phyloP scores from a whole-genome alignment of 2,329 filamentous ascomycete species.

The Bisporella sp. region DNA sequence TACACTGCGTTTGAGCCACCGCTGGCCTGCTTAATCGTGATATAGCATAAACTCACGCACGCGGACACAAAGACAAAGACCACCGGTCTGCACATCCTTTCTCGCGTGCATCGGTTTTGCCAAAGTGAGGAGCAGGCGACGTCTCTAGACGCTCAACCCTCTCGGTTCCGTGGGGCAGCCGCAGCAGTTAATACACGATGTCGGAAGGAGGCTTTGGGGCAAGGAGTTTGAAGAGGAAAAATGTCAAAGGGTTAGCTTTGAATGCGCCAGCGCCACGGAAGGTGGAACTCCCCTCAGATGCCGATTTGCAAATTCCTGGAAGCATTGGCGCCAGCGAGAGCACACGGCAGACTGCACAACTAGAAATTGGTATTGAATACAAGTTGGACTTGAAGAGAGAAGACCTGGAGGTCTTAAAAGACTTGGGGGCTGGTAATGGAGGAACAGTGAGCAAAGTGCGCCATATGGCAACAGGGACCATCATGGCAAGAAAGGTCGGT shows the following conservation, averaged over 20 bases:
- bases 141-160: no score
- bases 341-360: slow-evolving; percentile 52
- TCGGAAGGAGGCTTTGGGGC: slow-evolving; percentile 51
- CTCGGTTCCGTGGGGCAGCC: no score
- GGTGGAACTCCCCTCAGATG: slow-evolving; percentile 60
- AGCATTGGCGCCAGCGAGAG: slow-evolving; percentile 49
- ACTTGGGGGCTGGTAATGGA: slow-evolving; percentile 92
- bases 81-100: no score
- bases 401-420: slow-evolving; percentile 87
- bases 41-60: no score
- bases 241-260: slow-evolving; percentile 91
- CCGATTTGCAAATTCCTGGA: slow-evolving; percentile 56
- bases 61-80: no score
- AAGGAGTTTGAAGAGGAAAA: slow-evolving; percentile 96
- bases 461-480: slow-evolving; percentile 87
- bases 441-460: slow-evolving; percentile 97
- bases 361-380: slow-evolving; percentile 98
- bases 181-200: slow-evolving; percentile 35
- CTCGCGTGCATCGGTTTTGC: no score
- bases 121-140: no score
- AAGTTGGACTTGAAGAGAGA: slow-evolving; percentile 86
- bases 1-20: no score
- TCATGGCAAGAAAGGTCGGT: slow-evolving; percentile 94
- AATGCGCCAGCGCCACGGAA: slow-evolving; percentile 70
- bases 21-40: no score